phyloP scores from a whole-genome alignment of 208 protist species.

The Trypanosoma rangeli region DNA sequence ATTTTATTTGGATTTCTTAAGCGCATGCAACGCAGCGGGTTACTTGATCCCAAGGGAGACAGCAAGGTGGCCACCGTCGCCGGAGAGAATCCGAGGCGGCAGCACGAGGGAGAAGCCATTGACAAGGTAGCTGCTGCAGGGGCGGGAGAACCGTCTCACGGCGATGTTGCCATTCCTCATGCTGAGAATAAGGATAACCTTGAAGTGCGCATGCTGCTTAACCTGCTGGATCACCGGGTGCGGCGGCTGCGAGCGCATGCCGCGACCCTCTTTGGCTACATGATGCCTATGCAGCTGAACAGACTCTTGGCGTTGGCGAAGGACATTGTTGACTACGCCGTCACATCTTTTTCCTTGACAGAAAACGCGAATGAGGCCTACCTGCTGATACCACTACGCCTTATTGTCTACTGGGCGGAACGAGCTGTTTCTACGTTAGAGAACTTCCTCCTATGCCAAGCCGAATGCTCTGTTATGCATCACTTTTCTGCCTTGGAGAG shows the following conservation, averaged over 20 bases:
- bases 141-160: not conserved
- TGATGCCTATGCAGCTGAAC: conserved; percentile 9
- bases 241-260: not conserved
- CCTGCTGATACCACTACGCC: conserved; percentile 30
- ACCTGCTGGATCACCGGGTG: not conserved
- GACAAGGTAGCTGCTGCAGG: not conserved
- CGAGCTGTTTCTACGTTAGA: conserved; percentile 28
- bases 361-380: not conserved
- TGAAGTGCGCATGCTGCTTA: conserved; percentile 4
- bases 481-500: conserved; percentile 38
- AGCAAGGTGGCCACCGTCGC: not conserved
- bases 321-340: conserved; percentile 28
- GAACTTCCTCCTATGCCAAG: conserved; percentile 30
- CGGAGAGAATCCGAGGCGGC: not conserved
- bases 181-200: not conserved
- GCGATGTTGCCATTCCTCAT: not conserved
- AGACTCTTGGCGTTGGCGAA: conserved; percentile 14
- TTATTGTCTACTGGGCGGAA: conserved; percentile 42
- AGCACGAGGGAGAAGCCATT: not conserved
- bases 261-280: conserved; percentile 3
- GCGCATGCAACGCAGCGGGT: conserved; percentile 48
- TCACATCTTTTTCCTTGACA: not conserved
- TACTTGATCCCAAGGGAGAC: conserved; percentile 8
- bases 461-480: conserved; percentile 24
- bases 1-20: conserved; percentile 59